A percentile compares a stretch with the other conserved stretches of the same genome.
Evolutionary conservation across 129 eudicot species (phyloP).

Genomic region (Smallanthus sonchifolius): DNA sequence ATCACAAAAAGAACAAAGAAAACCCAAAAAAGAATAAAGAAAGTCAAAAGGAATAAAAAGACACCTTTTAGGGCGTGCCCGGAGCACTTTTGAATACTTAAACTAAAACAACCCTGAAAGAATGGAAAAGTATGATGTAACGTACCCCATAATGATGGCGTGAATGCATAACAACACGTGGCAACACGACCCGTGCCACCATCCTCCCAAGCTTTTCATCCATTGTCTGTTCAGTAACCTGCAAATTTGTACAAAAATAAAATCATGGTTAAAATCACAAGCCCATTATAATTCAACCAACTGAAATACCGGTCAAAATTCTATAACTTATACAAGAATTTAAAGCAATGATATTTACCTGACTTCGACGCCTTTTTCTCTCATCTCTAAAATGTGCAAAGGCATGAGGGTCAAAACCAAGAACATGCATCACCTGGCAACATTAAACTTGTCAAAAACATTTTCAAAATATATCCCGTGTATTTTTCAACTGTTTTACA

Average conservation of each 20-base stretch:
- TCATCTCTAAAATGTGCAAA: slow-evolving; percentile 96
- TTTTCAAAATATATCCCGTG: background rate
- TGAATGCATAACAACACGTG: slow-evolving; percentile 97
- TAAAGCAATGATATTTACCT: slow-evolving; percentile 35
- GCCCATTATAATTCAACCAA: background rate
- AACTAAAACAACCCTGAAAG: background rate
- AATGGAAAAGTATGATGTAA: background rate
- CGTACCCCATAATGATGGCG: slow-evolving; percentile 97
- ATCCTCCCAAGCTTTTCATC: slow-evolving; percentile 88
- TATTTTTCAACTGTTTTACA: background rate
- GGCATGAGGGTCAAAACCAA: slow-evolving; percentile 97
- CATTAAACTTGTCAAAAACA: background rate
- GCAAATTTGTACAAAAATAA: background rate
- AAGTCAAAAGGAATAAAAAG: too few species aligned
- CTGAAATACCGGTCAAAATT: background rate
- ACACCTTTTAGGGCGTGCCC: background rate
- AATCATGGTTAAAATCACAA: background rate
- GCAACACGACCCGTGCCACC: slow-evolving; percentile 93
- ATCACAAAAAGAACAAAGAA: too few species aligned
- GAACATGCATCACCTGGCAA: slow-evolving; percentile 91
- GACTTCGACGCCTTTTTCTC: slow-evolving; percentile 78
- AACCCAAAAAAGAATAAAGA: too few species aligned
- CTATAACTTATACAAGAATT: background rate
- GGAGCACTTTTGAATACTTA: background rate
- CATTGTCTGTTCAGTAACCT: slow-evolving; percentile 75